Evolutionary conservation across 2,329 filamentous ascomycete species (phyloP), one percentile per base, ranked within the genome.

Genomic region (Xylariomycetidae sp.): DNA sequence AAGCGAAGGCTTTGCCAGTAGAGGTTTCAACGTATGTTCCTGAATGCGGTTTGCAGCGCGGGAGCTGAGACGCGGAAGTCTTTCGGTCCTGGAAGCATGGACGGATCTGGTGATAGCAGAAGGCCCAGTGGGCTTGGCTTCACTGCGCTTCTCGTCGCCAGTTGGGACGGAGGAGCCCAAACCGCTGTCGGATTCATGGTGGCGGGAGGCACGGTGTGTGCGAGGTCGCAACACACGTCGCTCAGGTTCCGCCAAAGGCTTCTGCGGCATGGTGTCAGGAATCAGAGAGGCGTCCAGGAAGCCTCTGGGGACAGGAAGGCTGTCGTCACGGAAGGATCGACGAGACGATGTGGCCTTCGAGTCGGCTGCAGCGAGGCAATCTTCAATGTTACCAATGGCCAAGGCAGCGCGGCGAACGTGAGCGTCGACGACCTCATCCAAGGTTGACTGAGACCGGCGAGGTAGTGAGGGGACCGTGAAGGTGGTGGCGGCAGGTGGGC

Each of bases 101-200:
- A 69, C 70, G 13, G 77, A 80, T 38, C 75, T 67, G 33, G 76
- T 82, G 43, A 84, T 74, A 46, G 79, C 72, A 31, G 76, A 70
- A 33, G 66, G 63, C 13, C 60, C 54, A 43, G 64, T 64, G 25
- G 44, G 23, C 48, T 65, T 68, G 40, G 52, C 39, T 19, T 71
- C 44, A 36, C 56, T 68, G 45, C 64, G 57, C 55, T 76, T 72
- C 44, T 75, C 68, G 35, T 64, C 66, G 20, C 65, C 70, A 29
- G 76, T 83, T 40, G 70, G 74, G 51, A 95, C 71, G 25, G 88
- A 95, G 26, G 86, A 84, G 32, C 89, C 89, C 43, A 95, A 69
- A 34, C 87, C 89, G 57, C 88, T 94, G 64, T 95, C 89, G 12
- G 86, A 92, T 38, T 76, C 75, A 61, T 88, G 82, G 52, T 79